phyloP scores from a whole-genome alignment of 192 early-diverging fungal genomes.

The Coemansia sp. region DNA sequence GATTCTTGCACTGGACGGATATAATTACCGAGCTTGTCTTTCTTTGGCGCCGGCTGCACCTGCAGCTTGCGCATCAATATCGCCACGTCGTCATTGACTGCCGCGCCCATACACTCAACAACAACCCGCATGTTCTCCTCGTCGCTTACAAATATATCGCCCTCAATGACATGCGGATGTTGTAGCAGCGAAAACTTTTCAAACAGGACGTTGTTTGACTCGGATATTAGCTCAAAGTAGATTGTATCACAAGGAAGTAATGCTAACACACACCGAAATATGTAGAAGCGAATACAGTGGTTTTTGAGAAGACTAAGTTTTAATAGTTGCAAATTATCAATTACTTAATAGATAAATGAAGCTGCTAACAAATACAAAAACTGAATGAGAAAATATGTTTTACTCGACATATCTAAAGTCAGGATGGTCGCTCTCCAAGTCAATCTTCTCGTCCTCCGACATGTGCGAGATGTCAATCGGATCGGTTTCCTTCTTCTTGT shows the following conservation, averaged over 20 bases:
- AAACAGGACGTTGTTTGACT: constrained; percentile 33
- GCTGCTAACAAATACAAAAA: background rate
- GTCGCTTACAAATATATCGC: constrained; percentile 32
- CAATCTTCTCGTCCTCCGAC: constrained; percentile 33
- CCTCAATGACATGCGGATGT: constrained; percentile 42
- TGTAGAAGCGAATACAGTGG: no score
- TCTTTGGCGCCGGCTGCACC: constrained; percentile 14
- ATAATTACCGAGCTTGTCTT: constrained; percentile 28
- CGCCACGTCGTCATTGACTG: background rate
- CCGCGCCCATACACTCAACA: constrained; percentile 42
- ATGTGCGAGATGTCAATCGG: constrained; percentile 41
- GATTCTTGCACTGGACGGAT: constrained; percentile 1
- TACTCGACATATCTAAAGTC: constrained; percentile 24
- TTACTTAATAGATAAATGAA: no score
- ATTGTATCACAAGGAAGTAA: no score
- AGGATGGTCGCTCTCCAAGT: constrained; percentile 46
- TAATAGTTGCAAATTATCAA: no score
- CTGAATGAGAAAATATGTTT: background rate
- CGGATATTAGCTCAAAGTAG: constrained; percentile 35
- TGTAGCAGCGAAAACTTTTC: constrained; percentile 44
- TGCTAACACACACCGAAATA: no score
- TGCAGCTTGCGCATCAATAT: constrained; percentile 1
- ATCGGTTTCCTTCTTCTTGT: constrained; percentile 31
- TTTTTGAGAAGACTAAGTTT: no score
- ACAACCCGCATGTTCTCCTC: constrained; percentile 30